Evolutionary conservation across 345 rosid genomes (phyloP), one percentile per base, ranked within the genome.

Genomic region (Abelmoschus esculentus): DNA sequence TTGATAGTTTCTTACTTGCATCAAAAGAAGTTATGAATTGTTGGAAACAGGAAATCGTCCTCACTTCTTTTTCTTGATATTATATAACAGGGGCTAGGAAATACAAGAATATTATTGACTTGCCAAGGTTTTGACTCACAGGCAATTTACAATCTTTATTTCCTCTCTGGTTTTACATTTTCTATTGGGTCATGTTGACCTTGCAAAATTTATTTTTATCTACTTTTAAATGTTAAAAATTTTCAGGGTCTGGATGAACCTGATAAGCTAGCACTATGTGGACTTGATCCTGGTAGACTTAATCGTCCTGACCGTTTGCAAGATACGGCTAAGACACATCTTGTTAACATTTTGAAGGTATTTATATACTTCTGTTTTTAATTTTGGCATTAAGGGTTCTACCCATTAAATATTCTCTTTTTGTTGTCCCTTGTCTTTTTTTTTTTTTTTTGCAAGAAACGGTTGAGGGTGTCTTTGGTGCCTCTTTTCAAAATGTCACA

Each of bases 231-330:
- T 44, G 54, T 77, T 32, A 54, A 64, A 65, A 60, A 61, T 42
- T 80, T 70, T 69, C 77, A 91, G 97, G 80, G 89, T 81, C 87
- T 83, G 72, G 90, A 66, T 77, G 83, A 77, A 79, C 96, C 97
- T 74, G 90, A 86, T 70, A 89, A 86, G 79, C 76, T 91, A 69
- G 91, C 78, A 65, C 73, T 91, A 67, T 89, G 96, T 77, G 97
- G 97, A 68, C 90, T 91, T 73, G 91, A 89, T 83, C 86, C 96
- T 76, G 74, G 64, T 73, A 77, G 80, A 72, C 91, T 91, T 76
- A 81, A 89, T 58, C 91, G 97, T 63, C 80, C 79, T 76, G 97
- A 89, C 79, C 97, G 97, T 75, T 80, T 91, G 70, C 96, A 91
- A 81, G 97, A 91, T 80, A 77, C 84, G 74, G 66, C 73, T 22